These are phyloP conservation scores for Suhomyces tanzawaensis DNA, from an alignment of 805 yeast species.

Conservation along the genomic window DNA sequence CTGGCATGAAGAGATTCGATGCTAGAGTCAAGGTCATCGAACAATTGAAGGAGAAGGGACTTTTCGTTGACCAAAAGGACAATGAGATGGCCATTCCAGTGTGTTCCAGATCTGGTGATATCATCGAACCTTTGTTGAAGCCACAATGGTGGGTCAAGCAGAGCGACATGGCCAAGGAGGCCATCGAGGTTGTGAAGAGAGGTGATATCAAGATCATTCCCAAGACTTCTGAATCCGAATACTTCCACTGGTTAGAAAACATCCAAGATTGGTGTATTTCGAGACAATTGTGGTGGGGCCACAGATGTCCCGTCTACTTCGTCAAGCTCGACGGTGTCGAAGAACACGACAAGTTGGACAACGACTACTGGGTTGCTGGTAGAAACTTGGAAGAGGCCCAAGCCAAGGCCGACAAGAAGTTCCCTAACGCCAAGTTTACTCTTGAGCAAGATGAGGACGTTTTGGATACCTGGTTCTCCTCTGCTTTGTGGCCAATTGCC, in stretches of 20 bases:
- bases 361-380: slow-evolving; percentile 88
- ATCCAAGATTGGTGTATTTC: slow-evolving; percentile 99
- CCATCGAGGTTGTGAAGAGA: slow-evolving; percentile 76
- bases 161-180: slow-evolving; percentile 81
- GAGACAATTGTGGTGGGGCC: slow-evolving; percentile 92
- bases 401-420: slow-evolving; percentile 71
- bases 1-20: slow-evolving; percentile 88
- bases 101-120: slow-evolving; percentile 95
- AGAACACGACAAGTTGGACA: slow-evolving; percentile 59
- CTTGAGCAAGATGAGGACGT: slow-evolving; percentile 97
- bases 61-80: slow-evolving; percentile 81
- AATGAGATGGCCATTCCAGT: slow-evolving; percentile 94
- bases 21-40: slow-evolving; percentile 86
- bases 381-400: slow-evolving; percentile 79
- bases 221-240: slow-evolving; percentile 87
- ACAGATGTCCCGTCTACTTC: slow-evolving; percentile 94
- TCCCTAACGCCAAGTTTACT: slow-evolving; percentile 65
- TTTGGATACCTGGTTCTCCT: slow-evolving; percentile 97
- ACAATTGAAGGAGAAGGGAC: slow-evolving; percentile 67
- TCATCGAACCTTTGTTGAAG: slow-evolving; percentile 93
- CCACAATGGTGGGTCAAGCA: slow-evolving; percentile 99
- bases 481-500: slow-evolving; percentile 97
- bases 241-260: slow-evolving; percentile 91
- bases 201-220: slow-evolving; percentile 85
- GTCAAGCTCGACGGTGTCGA: slow-evolving; percentile 70